These are phyloP conservation scores for Pseudocercospora ulei DNA, from an alignment of 2,329 filamentous ascomycete species.

Conservation along the genomic window DNA sequence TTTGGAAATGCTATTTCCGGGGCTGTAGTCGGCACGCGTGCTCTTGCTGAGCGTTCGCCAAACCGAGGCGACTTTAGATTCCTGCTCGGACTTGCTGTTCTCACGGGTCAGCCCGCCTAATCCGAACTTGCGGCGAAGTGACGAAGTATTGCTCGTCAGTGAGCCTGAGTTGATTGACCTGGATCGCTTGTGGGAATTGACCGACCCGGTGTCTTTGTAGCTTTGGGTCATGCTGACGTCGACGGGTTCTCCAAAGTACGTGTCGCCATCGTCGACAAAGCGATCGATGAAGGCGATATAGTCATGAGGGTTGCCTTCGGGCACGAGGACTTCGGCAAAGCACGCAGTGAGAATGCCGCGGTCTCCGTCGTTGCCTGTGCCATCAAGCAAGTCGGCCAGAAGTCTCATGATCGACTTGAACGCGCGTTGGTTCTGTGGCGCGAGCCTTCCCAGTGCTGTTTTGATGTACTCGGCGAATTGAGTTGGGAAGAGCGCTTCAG, in stretches of 20 bases:
- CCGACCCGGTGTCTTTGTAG: constrained; percentile 21
- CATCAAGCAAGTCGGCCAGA: constrained; percentile 76
- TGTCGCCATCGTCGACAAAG: constrained; percentile 78
- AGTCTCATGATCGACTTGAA: constrained; percentile 77
- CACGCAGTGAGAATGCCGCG: constrained; percentile 77
- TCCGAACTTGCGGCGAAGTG: constrained; percentile 72
- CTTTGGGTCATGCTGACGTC: constrained; percentile 22
- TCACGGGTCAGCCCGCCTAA: constrained; percentile 63
- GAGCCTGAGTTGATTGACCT: constrained; percentile 60
- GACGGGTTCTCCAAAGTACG: constrained; percentile 65
- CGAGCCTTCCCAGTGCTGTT: constrained; percentile 44
- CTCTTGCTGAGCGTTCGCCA: constrained; percentile 85
- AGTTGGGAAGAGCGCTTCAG: constrained; percentile 55
- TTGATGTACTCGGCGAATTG: constrained; percentile 58
- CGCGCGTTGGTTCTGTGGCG: constrained; percentile 58
- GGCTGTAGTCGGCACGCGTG: constrained; percentile 52
- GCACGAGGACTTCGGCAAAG: constrained; percentile 77
- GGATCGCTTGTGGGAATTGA: constrained; percentile 41
- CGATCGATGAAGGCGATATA: constrained; percentile 84
- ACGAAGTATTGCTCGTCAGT: constrained; percentile 75
- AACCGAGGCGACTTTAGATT: constrained; percentile 63
- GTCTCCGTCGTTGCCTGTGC: constrained; percentile 83
- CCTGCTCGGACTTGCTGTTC: constrained; percentile 62
- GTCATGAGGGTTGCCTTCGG: constrained; percentile 64
- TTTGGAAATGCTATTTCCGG: constrained; percentile 56